These are phyloP conservation scores for Colletotrichum eleusines DNA, from an alignment of 2,329 filamentous ascomycete species.

Conservation along the genomic window DNA sequence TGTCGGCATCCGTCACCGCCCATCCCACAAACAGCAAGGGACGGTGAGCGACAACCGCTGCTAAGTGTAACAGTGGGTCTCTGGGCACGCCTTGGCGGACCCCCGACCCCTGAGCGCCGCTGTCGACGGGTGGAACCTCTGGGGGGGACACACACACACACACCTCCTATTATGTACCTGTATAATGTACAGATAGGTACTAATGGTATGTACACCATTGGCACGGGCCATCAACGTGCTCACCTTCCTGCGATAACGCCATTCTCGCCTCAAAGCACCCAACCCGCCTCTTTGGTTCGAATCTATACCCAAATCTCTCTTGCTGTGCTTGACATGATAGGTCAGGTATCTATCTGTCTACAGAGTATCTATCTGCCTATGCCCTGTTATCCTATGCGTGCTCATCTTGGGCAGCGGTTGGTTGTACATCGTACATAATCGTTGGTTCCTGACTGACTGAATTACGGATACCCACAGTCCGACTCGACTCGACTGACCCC, in stretches of 20 bases:
- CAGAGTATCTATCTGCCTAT: not conserved
- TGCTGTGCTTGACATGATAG: not conserved
- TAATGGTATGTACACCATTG: too few species aligned
- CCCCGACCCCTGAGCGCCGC: constrained; percentile 29
- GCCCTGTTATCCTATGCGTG: not conserved
- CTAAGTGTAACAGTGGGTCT: not conserved
- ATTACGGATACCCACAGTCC: not conserved
- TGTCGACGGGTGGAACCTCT: constrained; percentile 32
- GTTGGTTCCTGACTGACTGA: not conserved
- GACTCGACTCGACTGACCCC: not conserved
- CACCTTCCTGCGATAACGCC: constrained; percentile 52
- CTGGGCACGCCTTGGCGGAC: constrained; percentile 16
- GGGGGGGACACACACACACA: constrained; percentile 1
- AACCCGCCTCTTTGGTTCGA: constrained; percentile 35
- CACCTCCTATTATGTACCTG: too few species aligned
- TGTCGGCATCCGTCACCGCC: constrained; percentile 17
- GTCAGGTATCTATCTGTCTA: too few species aligned
- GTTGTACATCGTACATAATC: not conserved
- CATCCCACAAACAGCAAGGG: not conserved
- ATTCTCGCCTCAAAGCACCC: constrained; percentile 54
- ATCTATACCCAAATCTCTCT: not conserved
- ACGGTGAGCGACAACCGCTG: constrained; percentile 32
- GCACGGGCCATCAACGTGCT: not conserved
- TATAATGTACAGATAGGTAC: too few species aligned
- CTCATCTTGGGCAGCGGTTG: not conserved